phyloP scores from a whole-genome alignment of 2,329 filamentous ascomycete species.

The Calonectria fujianensis region DNA sequence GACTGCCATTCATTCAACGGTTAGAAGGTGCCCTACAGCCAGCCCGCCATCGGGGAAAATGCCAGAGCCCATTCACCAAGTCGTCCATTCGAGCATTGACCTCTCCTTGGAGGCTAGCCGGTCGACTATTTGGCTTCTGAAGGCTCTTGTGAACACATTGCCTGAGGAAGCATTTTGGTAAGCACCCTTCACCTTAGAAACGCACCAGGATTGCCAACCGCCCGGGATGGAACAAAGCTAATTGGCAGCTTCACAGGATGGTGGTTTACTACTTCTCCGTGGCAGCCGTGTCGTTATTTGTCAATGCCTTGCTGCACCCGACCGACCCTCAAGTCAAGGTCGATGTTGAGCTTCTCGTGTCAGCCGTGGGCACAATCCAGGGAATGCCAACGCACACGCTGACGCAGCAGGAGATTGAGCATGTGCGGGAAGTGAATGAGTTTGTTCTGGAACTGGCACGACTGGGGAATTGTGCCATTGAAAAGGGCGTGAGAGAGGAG shows the following conservation, averaged over 20 bases:
- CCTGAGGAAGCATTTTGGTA: constrained; percentile 69
- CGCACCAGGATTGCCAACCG: neutral
- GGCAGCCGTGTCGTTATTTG: constrained; percentile 72
- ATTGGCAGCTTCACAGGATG: constrained; percentile 60
- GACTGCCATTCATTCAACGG: constrained; percentile 72
- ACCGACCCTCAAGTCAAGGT: constrained; percentile 62
- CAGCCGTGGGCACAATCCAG: constrained; percentile 65
- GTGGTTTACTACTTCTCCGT: constrained; percentile 73
- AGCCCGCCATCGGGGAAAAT: constrained; percentile 38
- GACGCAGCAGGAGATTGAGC: constrained; percentile 60
- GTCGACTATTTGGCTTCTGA: constrained; percentile 68
- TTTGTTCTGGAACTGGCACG: constrained; percentile 65
- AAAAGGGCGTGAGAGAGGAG: constrained; percentile 51
- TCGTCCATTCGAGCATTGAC: constrained; percentile 70
- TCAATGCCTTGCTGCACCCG: constrained; percentile 70
- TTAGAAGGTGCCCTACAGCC: constrained; percentile 64
- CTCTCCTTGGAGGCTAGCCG: constrained; percentile 73
- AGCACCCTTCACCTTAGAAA: constrained; percentile 39
- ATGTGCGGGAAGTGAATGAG: constrained; percentile 62
- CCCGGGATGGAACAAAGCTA: neutral
- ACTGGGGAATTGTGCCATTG: constrained; percentile 64
- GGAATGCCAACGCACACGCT: constrained; percentile 56
- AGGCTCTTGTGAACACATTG: constrained; percentile 62
- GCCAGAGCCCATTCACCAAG: constrained; percentile 61
- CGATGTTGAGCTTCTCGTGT: constrained; percentile 67